Base-by-base conservation (phyloP, 2,329 filamentous ascomycete species). In the Diaporthe amygdali region DNA sequence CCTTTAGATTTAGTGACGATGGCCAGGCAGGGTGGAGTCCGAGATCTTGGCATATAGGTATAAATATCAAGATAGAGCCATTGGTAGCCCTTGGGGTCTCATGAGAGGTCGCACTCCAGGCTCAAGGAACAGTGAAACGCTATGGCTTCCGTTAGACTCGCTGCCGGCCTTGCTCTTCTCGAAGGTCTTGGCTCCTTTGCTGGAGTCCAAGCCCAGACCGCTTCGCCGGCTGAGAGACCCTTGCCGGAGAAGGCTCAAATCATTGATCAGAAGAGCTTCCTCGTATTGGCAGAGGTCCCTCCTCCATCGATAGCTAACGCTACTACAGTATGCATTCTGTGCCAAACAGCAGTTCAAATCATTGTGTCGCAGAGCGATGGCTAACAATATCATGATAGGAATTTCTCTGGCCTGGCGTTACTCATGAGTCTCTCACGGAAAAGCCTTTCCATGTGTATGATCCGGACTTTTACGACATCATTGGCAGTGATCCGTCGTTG, bases 401-500 rank as follows among this genome's bases (percentile, higher is more conserved):
- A 12, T 63, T 63, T 2, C 41, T 63, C 41, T 63, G 59, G 59
- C 59, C 59, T 14, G 59, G 59, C 41, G 59, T 63, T 8, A 63
- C 59, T 3, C 59, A 72, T 9, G 30, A 63, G 12, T 63, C 59
- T 25, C 59, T 63, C 20, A 63, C 59, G 30, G 77, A 77, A 44
- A 81, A 77, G 72, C 83, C 83, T 2, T 86, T 86, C 71, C 84
- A 85, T 68, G 78, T 88, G 68, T 89, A 87, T 73, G 84, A 88
- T 51, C 77, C 83, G 0, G 85, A 84, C 30, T 89, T 89, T 67
- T 80, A 82, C 63, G 79, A 84, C 25, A 80, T 89, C 10, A 82
- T 89, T 25, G 87, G 87, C 6, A 44, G 76, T 0, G 79, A 84
- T 49, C 86, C 87, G 0, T 84, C 84, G 0, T 75, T 89, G 71